phyloP scores from a whole-genome alignment of 345 rosid genomes.

The Carallia pectinifolia region DNA sequence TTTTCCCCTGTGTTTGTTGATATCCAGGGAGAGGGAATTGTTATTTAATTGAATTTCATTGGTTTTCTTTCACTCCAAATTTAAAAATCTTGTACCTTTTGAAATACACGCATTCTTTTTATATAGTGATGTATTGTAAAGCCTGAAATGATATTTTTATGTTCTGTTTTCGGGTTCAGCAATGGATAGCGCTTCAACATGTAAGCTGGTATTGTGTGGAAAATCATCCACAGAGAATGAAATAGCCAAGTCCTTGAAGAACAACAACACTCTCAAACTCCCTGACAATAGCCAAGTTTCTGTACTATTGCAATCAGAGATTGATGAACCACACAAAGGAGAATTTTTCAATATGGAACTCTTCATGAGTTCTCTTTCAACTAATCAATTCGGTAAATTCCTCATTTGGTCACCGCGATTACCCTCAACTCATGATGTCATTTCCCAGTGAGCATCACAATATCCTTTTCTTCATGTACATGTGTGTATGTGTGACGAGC shows the following conservation, averaged over 20 bases:
- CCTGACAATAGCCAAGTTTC: conserved; percentile 40
- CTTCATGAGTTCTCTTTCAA: conserved; percentile 55
- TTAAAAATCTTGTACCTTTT: no score
- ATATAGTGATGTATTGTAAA: not conserved
- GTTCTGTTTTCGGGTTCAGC: conserved; percentile 21
- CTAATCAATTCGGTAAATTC: conserved; percentile 66
- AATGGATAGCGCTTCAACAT: conserved; percentile 53
- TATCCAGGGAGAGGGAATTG: no score
- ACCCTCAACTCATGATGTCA: conserved; percentile 75
- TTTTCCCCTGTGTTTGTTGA: no score
- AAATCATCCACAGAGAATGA: conserved; percentile 59
- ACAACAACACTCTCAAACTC: conserved; percentile 44
- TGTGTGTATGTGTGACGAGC: no score
- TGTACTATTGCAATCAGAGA: conserved; percentile 47
- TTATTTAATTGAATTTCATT: no score
- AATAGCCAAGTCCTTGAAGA: conserved; percentile 47
- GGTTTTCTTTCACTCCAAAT: no score
- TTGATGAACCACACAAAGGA: conserved; percentile 23
- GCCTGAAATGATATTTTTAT: not conserved
- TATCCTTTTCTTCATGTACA: not conserved
- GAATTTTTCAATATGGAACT: conserved; percentile 38
- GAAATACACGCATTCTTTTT: no score
- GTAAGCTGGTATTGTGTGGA: conserved; percentile 55
- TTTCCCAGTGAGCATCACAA: conserved; percentile 56
- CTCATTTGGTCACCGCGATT: conserved; percentile 80